These are phyloP conservation scores for Zalaria sp. DNA, from an alignment of 2,329 filamentous ascomycete species.

Conservation along the genomic window DNA sequence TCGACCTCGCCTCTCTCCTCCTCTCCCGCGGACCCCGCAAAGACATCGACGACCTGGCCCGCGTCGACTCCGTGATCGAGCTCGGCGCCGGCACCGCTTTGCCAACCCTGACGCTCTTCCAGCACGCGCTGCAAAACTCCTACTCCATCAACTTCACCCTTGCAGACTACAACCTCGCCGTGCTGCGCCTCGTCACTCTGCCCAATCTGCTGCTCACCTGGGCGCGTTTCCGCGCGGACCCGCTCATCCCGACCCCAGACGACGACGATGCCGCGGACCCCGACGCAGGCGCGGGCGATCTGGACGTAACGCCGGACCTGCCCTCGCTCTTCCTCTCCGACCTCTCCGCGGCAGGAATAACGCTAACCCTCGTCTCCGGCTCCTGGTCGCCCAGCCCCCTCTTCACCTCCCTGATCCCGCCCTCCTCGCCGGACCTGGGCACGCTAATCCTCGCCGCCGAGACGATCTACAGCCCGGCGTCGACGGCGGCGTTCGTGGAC, in stretches of 20 bases:
- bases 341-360: slow-evolving; percentile 37
- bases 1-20: slow-evolving; percentile 59
- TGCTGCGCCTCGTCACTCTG: slow-evolving; percentile 63
- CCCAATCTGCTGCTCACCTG: slow-evolving; percentile 66
- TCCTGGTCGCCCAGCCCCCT: slow-evolving; percentile 45
- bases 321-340: slow-evolving; percentile 43
- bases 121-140: slow-evolving; percentile 39
- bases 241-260: slow-evolving; percentile 1
- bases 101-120: slow-evolving; percentile 57
- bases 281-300: slow-evolving; percentile 33
- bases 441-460: slow-evolving; percentile 57
- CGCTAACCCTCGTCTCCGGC: slow-evolving; percentile 56
- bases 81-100: slow-evolving; percentile 68
- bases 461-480: slow-evolving; percentile 69
- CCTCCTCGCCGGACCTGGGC: slow-evolving; percentile 22
- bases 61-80: slow-evolving; percentile 39
- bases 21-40: slow-evolving; percentile 34
- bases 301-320: slow-evolving; percentile 48
- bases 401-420: slow-evolving; percentile 45
- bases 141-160: slow-evolving; percentile 46
- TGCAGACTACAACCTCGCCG: slow-evolving; percentile 68
- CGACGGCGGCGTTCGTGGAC: slow-evolving; percentile 53
- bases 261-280: slow-evolving; percentile 4
- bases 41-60: slow-evolving; percentile 33
- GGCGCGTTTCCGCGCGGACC: slow-evolving; percentile 16